Conservation (phyloP, 1,284 basidiomycete genomes). For the Waitea zeae region DNA sequence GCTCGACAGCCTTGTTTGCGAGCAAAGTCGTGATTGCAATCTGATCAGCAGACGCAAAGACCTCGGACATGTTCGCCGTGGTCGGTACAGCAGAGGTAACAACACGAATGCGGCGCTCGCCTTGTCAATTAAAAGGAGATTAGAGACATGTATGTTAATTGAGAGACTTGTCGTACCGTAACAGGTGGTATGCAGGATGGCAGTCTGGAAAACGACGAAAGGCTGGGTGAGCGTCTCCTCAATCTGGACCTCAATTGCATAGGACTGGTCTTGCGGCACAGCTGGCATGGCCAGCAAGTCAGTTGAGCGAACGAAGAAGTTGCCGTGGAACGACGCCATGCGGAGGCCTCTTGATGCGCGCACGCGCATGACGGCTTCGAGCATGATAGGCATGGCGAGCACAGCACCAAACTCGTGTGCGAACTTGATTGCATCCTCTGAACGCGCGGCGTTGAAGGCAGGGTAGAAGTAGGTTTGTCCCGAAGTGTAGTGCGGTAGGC, state of each 20-base stretch:
- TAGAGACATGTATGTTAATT: background rate
- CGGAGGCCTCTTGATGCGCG: slow-evolving; percentile 89
- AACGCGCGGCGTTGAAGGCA: slow-evolving; percentile 86
- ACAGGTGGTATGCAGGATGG: slow-evolving; percentile 90
- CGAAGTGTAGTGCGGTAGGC: slow-evolving; percentile 92
- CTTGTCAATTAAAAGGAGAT: slow-evolving; percentile 15
- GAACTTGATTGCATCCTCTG: slow-evolving; percentile 96
- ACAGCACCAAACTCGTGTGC: slow-evolving; percentile 94
- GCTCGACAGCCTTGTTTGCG: slow-evolving; percentile 95
- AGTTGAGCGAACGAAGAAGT: slow-evolving; percentile 98
- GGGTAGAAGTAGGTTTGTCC: slow-evolving; percentile 99
- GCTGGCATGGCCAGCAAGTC: slow-evolving; percentile 94
- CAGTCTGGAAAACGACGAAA: slow-evolving; percentile 93
- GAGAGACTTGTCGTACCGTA: slow-evolving; percentile 49
- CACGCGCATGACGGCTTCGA: slow-evolving; percentile 96
- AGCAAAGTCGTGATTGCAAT: slow-evolving; percentile 80
- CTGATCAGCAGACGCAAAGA: slow-evolving; percentile 93
- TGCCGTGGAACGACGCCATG: slow-evolving; percentile 97
- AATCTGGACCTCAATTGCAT: slow-evolving; percentile 93
- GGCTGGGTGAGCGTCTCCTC: slow-evolving; percentile 90
- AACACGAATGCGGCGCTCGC: slow-evolving; percentile 92
- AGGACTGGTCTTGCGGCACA: slow-evolving; percentile 93
- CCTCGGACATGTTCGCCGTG: slow-evolving; percentile 82
- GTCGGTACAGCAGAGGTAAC: slow-evolving; percentile 88
- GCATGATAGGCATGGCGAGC: slow-evolving; percentile 85